A percentile compares a stretch with the other conserved stretches of the same genome.
These are phyloP conservation scores for Tolypocladium sp. DNA, from an alignment of 2,329 filamentous ascomycete genomes.

Conservation along the genomic window DNA sequence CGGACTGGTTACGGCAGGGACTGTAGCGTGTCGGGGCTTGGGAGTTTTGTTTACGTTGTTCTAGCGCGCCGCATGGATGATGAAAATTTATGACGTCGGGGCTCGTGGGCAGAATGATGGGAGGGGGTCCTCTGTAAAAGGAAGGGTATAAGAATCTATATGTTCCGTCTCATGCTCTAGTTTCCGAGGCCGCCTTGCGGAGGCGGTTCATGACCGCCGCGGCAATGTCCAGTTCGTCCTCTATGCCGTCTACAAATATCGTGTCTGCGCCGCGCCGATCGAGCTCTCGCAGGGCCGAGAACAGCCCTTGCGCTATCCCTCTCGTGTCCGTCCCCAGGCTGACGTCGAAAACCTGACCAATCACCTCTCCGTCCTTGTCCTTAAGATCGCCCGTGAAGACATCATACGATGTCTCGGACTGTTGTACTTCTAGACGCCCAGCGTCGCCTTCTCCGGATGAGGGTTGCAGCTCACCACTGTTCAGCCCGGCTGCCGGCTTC, in stretches of 20 bases:
- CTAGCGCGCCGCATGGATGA: background rate
- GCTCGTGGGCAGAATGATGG: constrained; percentile 1
- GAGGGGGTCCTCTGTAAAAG: constrained; percentile 1
- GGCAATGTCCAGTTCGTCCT: constrained; percentile 70
- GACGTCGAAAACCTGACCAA: constrained; percentile 54
- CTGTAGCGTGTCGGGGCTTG: constrained; percentile 34
- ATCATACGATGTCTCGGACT: constrained; percentile 23
- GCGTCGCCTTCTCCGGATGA: background rate
- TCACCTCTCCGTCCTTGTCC: constrained; percentile 17
- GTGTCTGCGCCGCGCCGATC: constrained; percentile 70
- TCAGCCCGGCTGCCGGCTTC: constrained; percentile 33
- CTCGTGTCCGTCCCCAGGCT: constrained; percentile 61
- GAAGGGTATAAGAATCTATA: constrained; percentile 10
- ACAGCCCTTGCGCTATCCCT: constrained; percentile 76
- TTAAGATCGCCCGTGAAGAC: constrained; percentile 32
- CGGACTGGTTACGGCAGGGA: constrained; percentile 82
- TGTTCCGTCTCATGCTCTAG: constrained; percentile 29
- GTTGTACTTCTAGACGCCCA: constrained; percentile 10
- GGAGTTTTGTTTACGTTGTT: background rate
- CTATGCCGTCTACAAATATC: constrained; percentile 86
- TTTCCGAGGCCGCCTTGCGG: constrained; percentile 63
- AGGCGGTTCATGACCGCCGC: constrained; percentile 81
- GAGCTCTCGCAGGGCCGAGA: constrained; percentile 77
- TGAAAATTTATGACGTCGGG: background rate
- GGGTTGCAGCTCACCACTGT: constrained; percentile 17